Conservation (phyloP, 495 filamentous ascomycete genomes). For the Hypoxylon intermedium region DNA sequence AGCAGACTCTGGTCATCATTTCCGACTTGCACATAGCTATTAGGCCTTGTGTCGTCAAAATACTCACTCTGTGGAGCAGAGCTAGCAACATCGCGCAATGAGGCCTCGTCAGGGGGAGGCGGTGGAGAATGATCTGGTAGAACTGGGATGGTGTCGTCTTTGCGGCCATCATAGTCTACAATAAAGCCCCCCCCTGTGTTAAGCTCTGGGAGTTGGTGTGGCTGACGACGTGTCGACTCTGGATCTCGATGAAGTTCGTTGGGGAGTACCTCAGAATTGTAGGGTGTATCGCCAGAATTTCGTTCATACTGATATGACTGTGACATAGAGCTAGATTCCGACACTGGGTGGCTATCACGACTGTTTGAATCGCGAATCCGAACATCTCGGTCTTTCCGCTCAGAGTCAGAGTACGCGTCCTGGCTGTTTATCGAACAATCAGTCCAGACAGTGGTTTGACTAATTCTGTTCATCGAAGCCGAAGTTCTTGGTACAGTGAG, state of each 20-base stretch:
- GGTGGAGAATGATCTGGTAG: conserved; percentile 50
- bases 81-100: conserved; percentile 32
- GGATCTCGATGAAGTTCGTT: conserved; percentile 24
- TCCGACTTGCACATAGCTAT: conserved; percentile 47
- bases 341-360: conserved; percentile 37
- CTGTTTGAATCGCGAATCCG: conserved; percentile 35
- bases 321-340: conserved; percentile 41
- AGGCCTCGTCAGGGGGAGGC: conserved; percentile 30
- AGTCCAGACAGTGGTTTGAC: conserved; percentile 62
- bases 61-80: conserved; percentile 46
- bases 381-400: conserved; percentile 35
- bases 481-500: conserved; percentile 53
- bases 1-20: conserved; percentile 42
- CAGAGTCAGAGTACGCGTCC: conserved; percentile 46
- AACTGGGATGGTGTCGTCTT: conserved; percentile 37
- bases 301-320: conserved; percentile 35
- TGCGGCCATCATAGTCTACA: conserved; percentile 37
- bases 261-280: conserved; percentile 32
- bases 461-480: conserved; percentile 55
- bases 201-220: conserved; percentile 48
- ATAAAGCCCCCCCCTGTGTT: conserved; percentile 46
- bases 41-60: conserved; percentile 50
- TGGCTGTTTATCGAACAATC: conserved; percentile 61
- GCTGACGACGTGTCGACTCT: conserved; percentile 22
- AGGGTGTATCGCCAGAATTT: conserved; percentile 26